Percentiles rank a stretch among this genome's conserved stretches.
Conservation (phyloP, 1,284 basidiomycete genomes). For the Tremellales sp. region DNA sequence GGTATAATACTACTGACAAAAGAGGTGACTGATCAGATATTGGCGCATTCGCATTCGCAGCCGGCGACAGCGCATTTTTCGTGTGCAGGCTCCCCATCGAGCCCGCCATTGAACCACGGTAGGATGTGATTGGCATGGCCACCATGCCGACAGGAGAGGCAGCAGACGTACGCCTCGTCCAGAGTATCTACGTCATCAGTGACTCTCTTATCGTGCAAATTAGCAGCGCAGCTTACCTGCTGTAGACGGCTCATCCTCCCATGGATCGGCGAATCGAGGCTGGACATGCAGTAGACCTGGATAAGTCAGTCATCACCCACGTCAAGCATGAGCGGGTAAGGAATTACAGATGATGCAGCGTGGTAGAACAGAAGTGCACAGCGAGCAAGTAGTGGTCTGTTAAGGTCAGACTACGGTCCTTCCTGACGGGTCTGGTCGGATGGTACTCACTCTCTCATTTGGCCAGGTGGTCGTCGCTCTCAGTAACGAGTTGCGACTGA, state of each 20-base stretch:
- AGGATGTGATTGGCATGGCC: conserved; percentile 44
- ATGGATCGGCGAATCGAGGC: conserved; percentile 14
- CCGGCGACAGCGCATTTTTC: conserved; percentile 43
- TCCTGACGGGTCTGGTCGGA: not conserved
- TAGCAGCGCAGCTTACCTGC: not conserved
- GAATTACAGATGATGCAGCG: conserved; percentile 43
- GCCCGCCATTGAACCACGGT: conserved; percentile 44
- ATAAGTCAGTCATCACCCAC: not conserved
- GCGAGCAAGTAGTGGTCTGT: conserved; percentile 36
- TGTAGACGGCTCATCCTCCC: conserved; percentile 3
- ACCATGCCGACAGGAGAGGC: conserved; percentile 8
- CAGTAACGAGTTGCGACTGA: conserved; percentile 38
- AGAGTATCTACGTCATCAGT: conserved; percentile 23
- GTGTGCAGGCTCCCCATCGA: conserved; percentile 38
- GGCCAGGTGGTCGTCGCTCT: conserved; percentile 33
- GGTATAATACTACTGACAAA: not conserved
- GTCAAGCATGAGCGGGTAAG: not conserved
- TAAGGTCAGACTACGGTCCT: not conserved
- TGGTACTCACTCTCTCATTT: conserved; percentile 31
- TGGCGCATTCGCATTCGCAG: conserved; percentile 42
- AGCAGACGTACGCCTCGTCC: conserved; percentile 41
- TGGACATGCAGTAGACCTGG: conserved; percentile 36
- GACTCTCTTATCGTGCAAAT: not conserved
- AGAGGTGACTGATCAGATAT: conserved; percentile 7
- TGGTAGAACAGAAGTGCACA: conserved; percentile 38